Base-by-base conservation (phyloP, 306 rosid genomes). In the Dalbergia cultrata region DNA sequence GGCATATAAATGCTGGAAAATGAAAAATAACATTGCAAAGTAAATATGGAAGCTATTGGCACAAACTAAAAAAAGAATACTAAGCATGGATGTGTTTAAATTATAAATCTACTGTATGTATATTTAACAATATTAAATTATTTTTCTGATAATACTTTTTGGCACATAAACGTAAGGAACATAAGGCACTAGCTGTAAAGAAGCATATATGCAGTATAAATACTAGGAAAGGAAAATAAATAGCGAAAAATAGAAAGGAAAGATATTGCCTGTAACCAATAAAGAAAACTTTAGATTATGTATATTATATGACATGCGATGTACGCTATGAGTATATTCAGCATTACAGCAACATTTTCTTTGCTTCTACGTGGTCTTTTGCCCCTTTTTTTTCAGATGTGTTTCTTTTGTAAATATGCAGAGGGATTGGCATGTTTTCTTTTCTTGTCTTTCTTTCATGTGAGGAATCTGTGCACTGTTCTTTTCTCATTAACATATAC, bases 91-190 rank as follows among this genome's bases (percentile, higher is more conserved):
- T 31, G 18, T 70, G 49, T 47, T 43, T 59, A 17, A 39, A 58
- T 47, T 47, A 10, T 47, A 12, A 4, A 11, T 13, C 17, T 18
- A 6, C 56, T 39, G 18, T 52, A 61, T 58, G 39, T 37, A 22
- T 72, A 31, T 80, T 61, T 17, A 71, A 71, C 21, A 61, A 70
- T 49, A 35, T 60, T 60, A 76, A 43, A 76, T 64, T 49, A 60
- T 34, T 60, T 72, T 61, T 43, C 66, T 71, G 18, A 14, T 71
- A 8, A 49, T 11, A 3, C 49, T 2, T 3, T 22, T 79, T 61
- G 77, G 41, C 43, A n/a, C 31, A 26, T 22, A 61, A 37, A 52
- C 7, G 41, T 13, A 22, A 17, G 58, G 53, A 34, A 17, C 17
- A 53, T 11, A 54, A 34, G 11, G 11, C 53, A 47, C 53, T 34